Percentiles rank a stretch among this genome's conserved stretches.
These are phyloP conservation scores for Aspergillus panamensis DNA, from an alignment of 495 filamentous ascomycete species.

Conservation along the genomic window DNA sequence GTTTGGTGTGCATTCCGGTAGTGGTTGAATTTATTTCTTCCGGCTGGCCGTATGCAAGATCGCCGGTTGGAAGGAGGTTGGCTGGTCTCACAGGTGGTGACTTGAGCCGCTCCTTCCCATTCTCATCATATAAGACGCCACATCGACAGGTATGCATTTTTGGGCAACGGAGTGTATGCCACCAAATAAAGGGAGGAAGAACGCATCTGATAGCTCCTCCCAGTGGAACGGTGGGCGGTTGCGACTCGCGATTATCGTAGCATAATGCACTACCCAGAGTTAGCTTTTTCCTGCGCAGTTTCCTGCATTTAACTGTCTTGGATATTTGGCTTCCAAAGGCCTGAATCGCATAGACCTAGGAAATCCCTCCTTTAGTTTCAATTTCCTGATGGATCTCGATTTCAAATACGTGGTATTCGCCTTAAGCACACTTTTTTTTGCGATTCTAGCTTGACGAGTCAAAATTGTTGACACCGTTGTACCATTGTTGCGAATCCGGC, in stretches of 20 bases:
- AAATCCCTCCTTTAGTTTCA: too few species aligned
- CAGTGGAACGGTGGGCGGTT: background rate
- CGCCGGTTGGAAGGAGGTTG: background rate
- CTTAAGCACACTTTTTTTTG: background rate
- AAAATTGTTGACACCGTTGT: conserved; percentile 1
- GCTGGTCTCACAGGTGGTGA: background rate
- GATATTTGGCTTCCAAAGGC: background rate
- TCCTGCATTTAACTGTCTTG: background rate
- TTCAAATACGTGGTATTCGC: background rate
- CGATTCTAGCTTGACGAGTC: background rate
- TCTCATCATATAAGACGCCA: background rate
- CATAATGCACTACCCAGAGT: background rate
- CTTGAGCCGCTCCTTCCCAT: background rate
- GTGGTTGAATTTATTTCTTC: background rate
- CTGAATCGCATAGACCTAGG: too few species aligned
- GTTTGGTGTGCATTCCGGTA: background rate
- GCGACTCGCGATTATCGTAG: background rate
- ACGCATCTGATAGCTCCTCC: background rate
- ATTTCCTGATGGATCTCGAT: too few species aligned
- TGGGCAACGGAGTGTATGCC: background rate
- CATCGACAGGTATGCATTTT: background rate
- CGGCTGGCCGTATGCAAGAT: background rate
- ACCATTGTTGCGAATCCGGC: conserved; percentile 5
- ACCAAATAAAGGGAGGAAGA: background rate
- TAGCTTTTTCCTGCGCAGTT: background rate